Evolutionary conservation across 179 eudicot species (phyloP).

Genomic region (Spinacia oleracea): DNA sequence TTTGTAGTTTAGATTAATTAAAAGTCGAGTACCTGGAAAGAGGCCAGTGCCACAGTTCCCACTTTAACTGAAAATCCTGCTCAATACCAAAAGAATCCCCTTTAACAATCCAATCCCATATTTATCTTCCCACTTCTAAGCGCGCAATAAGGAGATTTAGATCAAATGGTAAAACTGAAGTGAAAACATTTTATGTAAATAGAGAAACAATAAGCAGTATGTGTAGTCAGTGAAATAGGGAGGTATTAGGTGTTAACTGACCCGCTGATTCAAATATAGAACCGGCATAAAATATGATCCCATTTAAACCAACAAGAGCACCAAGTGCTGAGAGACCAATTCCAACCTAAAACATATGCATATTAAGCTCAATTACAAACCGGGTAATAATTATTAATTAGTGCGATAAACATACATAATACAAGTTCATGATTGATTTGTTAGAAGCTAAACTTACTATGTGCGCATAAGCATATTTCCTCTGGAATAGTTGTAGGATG

Average conservation of each 20-base stretch:
- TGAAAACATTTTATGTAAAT: no score
- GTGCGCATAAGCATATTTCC: constrained; percentile 50
- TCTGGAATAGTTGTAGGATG: constrained; percentile 53
- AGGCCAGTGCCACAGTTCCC: constrained; percentile 33
- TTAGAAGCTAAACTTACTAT: constrained; percentile 39
- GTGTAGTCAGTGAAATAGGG: neutral
- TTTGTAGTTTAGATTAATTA: neutral
- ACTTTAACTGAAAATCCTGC: constrained; percentile 34
- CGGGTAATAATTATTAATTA: neutral
- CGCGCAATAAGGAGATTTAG: no score
- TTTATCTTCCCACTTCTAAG: neutral
- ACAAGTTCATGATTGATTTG: neutral
- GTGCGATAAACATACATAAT: neutral
- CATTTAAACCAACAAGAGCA: constrained; percentile 29
- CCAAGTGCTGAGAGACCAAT: constrained; percentile 28
- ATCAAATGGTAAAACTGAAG: no score
- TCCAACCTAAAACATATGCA: constrained; percentile 30
- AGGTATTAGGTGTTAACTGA: constrained; percentile 16
- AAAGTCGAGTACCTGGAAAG: constrained; percentile 28
- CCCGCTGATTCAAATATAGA: constrained; percentile 45
- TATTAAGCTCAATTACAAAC: neutral
- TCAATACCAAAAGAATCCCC: neutral
- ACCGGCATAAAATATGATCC: constrained; percentile 33
- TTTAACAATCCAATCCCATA: neutral
- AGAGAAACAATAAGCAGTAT: no score